These are phyloP conservation scores for Boletus pseudopeckii DNA, from an alignment of 768 basidiomycete genomes.

Conservation along the genomic window DNA sequence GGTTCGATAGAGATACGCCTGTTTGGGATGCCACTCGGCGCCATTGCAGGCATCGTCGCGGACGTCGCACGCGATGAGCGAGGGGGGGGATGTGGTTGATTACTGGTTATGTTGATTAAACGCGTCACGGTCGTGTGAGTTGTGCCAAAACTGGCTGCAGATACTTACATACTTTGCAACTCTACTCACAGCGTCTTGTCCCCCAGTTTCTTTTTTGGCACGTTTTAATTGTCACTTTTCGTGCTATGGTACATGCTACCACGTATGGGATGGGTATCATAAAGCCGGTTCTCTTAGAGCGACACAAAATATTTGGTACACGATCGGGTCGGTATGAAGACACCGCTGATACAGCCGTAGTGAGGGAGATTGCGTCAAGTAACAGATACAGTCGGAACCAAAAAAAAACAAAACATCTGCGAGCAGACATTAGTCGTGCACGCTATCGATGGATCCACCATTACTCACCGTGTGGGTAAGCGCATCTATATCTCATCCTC, in stretches of 20 bases:
- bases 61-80: slow-evolving; percentile 9
- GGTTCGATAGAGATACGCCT: slow-evolving; percentile 13
- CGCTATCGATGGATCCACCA: background rate
- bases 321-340: slow-evolving; percentile 3
- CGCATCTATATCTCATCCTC: slow-evolving; percentile 23
- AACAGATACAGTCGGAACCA: slow-evolving; percentile 1
- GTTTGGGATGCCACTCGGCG: background rate
- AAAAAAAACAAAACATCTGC: slow-evolving; percentile 3
- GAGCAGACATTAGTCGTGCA: background rate
- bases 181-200: background rate
- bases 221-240: slow-evolving; percentile 2
- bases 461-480: slow-evolving; percentile 5
- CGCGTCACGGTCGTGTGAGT: slow-evolving; percentile 3
- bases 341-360: slow-evolving; percentile 9
- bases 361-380: background rate
- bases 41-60: slow-evolving; percentile 10
- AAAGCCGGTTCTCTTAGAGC: background rate
- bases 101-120: slow-evolving; percentile 8
- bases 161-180: no score
- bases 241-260: slow-evolving; percentile 17
- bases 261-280: slow-evolving; percentile 14
- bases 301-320: slow-evolving; percentile 10
- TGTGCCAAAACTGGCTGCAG: slow-evolving; percentile 13
- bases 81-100: slow-evolving; percentile 8
- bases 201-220: background rate